Evolutionary conservation across 192 early-diverging fungal species (phyloP).

Genomic region (Entomortierella lignicola): DNA sequence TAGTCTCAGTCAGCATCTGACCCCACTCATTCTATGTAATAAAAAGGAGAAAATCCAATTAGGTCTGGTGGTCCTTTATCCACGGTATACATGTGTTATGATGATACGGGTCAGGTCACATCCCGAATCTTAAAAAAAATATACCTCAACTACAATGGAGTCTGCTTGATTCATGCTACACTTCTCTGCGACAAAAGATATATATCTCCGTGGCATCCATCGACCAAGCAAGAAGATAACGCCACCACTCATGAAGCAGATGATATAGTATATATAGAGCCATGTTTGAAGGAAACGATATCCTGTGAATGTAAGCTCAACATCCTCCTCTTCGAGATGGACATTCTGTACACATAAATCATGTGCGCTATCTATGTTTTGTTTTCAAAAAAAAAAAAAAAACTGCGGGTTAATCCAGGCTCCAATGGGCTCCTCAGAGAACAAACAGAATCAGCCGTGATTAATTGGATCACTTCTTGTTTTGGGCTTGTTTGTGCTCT

Average conservation of each 20-base stretch:
- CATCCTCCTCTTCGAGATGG: constrained; percentile 42
- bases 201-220: constrained; percentile 85
- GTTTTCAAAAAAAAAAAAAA: background rate
- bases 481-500: background rate
- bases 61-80: background rate
- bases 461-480: constrained; percentile 3
- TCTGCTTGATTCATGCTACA: constrained; percentile 77
- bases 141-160: constrained; percentile 69
- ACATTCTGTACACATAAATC: constrained; percentile 23
- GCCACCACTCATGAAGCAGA: constrained; percentile 77
- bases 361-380: background rate
- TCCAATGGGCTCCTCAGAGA: background rate
- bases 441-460: background rate
- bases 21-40: constrained; percentile 72
- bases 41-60: background rate
- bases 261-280: constrained; percentile 69
- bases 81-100: constrained; percentile 7
- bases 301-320: constrained; percentile 59
- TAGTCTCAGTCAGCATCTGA: constrained; percentile 58
- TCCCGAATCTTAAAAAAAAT: background rate
- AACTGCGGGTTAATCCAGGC: background rate
- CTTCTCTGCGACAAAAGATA: constrained; percentile 70
- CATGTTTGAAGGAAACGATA: constrained; percentile 64
- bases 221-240: constrained; percentile 80
- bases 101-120: background rate